Evolutionary conservation across 495 filamentous ascomycete genomes (phyloP).

Genomic region (Penicillium desertorum): DNA sequence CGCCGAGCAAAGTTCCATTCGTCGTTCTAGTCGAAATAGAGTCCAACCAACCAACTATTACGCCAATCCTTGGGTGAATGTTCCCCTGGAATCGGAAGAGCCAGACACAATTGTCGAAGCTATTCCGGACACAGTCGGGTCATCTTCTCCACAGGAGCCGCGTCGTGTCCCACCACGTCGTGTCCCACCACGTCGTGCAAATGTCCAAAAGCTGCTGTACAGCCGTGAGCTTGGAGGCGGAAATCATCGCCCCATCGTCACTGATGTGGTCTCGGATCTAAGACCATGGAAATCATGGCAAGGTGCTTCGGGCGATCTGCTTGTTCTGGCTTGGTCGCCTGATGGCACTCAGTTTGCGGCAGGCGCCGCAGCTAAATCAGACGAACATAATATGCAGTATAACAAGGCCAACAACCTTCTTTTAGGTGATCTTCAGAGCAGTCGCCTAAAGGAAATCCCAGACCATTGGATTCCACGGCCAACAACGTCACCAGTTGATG

Average conservation of each 20-base stretch:
- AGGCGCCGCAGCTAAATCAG: constrained; percentile 72
- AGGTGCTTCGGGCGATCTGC: constrained; percentile 53
- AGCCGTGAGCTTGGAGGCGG: constrained; percentile 28
- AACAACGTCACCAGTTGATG: constrained; percentile 53
- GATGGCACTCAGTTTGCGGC: constrained; percentile 50
- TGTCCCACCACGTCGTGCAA: not conserved
- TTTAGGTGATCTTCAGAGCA: constrained; percentile 59
- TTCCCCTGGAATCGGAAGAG: constrained; percentile 2
- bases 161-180: not conserved
- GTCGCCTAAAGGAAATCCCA: constrained; percentile 61
- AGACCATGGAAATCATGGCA: constrained; percentile 46
- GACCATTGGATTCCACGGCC: constrained; percentile 66
- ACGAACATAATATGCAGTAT: constrained; percentile 77
- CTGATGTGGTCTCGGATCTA: constrained; percentile 27
- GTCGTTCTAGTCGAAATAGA: constrained; percentile 28
- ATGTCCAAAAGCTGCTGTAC: constrained; percentile 24
- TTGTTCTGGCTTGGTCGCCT: constrained; percentile 49
- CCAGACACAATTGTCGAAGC: not conserved
- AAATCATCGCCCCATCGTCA: constrained; percentile 18
- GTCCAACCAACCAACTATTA: constrained; percentile 32
- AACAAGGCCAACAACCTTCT: constrained; percentile 78
- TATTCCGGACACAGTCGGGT: not conserved
- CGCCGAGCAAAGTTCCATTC: not conserved
- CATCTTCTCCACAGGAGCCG: constrained; percentile 2
- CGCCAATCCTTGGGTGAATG: constrained; percentile 5